phyloP scores from a whole-genome alignment of 805 yeast species.

The Hanseniaspora taiwanica region DNA sequence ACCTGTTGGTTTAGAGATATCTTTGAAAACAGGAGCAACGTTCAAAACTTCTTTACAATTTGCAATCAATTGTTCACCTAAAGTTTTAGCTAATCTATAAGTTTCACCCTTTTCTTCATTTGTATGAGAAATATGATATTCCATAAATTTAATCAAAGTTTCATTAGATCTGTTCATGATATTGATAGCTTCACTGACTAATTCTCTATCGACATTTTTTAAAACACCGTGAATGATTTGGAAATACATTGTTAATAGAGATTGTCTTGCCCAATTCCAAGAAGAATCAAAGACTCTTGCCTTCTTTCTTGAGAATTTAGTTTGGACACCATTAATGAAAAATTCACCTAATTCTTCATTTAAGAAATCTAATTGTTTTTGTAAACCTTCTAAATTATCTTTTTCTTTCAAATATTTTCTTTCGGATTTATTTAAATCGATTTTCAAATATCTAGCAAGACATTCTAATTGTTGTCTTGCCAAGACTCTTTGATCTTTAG shows the following conservation, averaged over 20 bases:
- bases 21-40: conserved; percentile 86
- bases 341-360: conserved; percentile 73
- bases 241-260: conserved; percentile 81
- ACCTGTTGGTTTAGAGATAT: conserved; percentile 86
- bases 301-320: conserved; percentile 81
- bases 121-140: conserved; percentile 56
- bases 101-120: conserved; percentile 76
- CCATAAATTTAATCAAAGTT: conserved; percentile 89
- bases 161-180: conserved; percentile 97
- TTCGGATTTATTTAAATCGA: conserved; percentile 85
- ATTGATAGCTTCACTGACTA: conserved; percentile 89
- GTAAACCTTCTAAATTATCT: conserved; percentile 72
- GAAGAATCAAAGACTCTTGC: conserved; percentile 94
- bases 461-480: conserved; percentile 62
- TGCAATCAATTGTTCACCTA: conserved; percentile 89
- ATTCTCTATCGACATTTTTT: conserved; percentile 85
- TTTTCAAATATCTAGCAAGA: conserved; percentile 85
- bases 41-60: conserved; percentile 81
- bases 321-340: conserved; percentile 83
- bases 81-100: conserved; percentile 74
- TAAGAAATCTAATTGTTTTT: conserved; percentile 77
- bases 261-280: conserved; percentile 99
- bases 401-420: conserved; percentile 64
- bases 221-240: conserved; percentile 93
- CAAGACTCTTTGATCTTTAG: conserved; percentile 34